These are phyloP conservation scores for Sporothrix schenckii DNA, from an alignment of 2,329 filamentous ascomycete genomes.

Conservation along the genomic window DNA sequence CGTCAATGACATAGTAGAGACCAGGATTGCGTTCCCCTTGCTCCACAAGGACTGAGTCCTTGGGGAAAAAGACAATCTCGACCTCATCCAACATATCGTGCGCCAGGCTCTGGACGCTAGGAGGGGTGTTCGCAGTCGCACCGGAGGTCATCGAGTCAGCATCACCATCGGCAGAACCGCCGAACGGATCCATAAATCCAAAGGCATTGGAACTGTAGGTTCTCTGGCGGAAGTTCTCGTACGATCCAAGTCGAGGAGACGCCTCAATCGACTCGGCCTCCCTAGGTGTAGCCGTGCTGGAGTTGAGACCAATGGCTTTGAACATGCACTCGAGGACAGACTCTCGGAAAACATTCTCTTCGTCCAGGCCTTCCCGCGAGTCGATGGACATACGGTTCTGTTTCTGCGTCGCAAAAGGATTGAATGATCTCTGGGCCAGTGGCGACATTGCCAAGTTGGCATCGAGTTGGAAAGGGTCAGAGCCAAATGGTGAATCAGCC, in stretches of 20 bases:
- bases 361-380: constrained; percentile 79
- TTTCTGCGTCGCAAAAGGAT: constrained; percentile 60
- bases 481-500: constrained; percentile 21
- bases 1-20: constrained; percentile 95
- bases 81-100: constrained; percentile 88
- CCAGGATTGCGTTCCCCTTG: constrained; percentile 97
- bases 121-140: constrained; percentile 56
- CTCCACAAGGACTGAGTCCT: constrained; percentile 91
- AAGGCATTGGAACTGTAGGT: constrained; percentile 83
- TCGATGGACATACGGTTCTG: constrained; percentile 59
- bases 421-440: constrained; percentile 55
- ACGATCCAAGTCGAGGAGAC: constrained; percentile 81
- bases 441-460: constrained; percentile 50
- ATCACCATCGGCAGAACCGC: constrained; percentile 76
- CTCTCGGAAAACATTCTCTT: constrained; percentile 84
- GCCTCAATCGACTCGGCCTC: constrained; percentile 77
- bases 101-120: constrained; percentile 66
- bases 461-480: constrained; percentile 42
- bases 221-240: constrained; percentile 79
- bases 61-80: constrained; percentile 96
- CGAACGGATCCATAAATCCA: constrained; percentile 85
- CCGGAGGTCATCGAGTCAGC: constrained; percentile 81
- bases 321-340: constrained; percentile 95
- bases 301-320: constrained; percentile 83
- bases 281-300: constrained; percentile 64